Base-by-base conservation (phyloP, 129 eudicot species). In the Lactuca sativa region DNA sequence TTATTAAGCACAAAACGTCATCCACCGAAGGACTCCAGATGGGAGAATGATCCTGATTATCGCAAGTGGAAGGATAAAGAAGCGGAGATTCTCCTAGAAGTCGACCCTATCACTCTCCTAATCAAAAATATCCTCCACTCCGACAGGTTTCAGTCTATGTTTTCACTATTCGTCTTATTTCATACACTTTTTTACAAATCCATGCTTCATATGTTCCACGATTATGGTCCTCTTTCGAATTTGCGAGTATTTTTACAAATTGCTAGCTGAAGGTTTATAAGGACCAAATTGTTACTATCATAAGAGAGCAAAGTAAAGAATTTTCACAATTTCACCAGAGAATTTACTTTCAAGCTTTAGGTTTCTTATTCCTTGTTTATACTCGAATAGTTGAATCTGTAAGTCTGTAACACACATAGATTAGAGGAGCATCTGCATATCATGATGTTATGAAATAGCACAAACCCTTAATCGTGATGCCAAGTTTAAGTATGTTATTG, bases 91-190 rank as follows among this genome's bases (percentile, higher is more conserved):
- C 66, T 87, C 15, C 47, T 31, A 16, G 99, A 95, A 40, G 55
- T 90, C 34, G 92, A 84, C 74, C 90, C 95, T 31, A 57, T 86
- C 54, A 74, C 68, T 72, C 65, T 57, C 31, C 83, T 78, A 2
- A 77, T 80, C 47, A 95, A 95, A 79, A 80, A 83, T 31, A 85
- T 95, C 58, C 82, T 95, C 43, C 99, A 95, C 72, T 87, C 99
- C 36, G 63, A 77, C 66, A 90, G 96, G 99, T 95, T 37, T 11
- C 18, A 4, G 61, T 31, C 49, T 21, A 33, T 32, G 6, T 16
- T 7, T 47, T 18, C 76, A 0, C 59, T 60, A 31, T 38, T 12
- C 11, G 13, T 15, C 17, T 37, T 18, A 7, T 11, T 38, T 41
- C 10, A 49, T 43, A 13, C 16, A 13, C 21, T 43, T 21, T 69